These are phyloP conservation scores for Ascochyta clinopodiicola DNA, from an alignment of 2,329 filamentous ascomycete genomes.

Conservation along the genomic window DNA sequence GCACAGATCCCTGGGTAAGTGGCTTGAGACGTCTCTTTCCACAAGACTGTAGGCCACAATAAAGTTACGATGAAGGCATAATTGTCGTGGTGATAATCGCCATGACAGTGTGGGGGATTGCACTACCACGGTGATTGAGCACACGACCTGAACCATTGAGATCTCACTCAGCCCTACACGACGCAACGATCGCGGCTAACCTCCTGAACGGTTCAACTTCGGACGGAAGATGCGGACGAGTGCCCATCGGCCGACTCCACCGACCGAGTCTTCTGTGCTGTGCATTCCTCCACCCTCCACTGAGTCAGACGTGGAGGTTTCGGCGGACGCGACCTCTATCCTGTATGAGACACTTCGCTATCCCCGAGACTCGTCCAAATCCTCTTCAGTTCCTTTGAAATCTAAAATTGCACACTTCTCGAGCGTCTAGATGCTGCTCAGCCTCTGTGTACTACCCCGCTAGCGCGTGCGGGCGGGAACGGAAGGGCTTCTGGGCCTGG, in stretches of 20 bases:
- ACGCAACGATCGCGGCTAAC: constrained; percentile 8
- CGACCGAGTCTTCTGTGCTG: not conserved
- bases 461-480: constrained; percentile 19
- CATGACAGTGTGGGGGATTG: not conserved
- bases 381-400: not conserved
- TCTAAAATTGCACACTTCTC: not conserved
- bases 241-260: not conserved
- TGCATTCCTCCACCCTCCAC: not conserved
- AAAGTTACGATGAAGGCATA: not conserved
- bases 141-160: constrained; percentile 10
- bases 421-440: constrained; percentile 11
- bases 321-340: not conserved
- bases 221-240: not conserved
- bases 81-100: not conserved
- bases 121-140: constrained; percentile 1
- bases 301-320: not conserved
- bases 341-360: not conserved
- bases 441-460: constrained; percentile 12
- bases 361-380: not conserved
- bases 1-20: not conserved
- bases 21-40: not conserved
- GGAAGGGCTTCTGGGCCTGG: constrained; percentile 15
- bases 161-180: constrained; percentile 18
- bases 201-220: not conserved
- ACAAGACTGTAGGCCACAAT: too few species aligned